Base-by-base conservation (phyloP, 2,329 filamentous ascomycete species). In the Fonsecaea multimorphosa region DNA sequence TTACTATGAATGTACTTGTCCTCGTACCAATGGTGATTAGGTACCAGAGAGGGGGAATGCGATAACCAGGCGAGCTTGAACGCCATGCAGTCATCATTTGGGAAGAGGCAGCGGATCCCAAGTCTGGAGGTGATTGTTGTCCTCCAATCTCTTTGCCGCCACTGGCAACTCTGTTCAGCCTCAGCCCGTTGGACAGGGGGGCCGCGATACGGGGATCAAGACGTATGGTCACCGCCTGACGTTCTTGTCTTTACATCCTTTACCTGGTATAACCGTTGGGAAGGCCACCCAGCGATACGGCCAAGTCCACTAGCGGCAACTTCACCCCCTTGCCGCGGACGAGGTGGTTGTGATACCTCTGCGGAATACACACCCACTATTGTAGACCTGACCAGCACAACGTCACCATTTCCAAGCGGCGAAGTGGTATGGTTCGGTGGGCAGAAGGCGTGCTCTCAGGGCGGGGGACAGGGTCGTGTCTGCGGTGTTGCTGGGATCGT, bases 81-180 rank as follows among this genome's bases (percentile, higher is more conserved):
- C 54, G 60, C 60, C 63, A 67, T 69, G 65, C 67, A 63, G 65
- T 67, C 67, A 69, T 69, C 65, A 56, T 64, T 64, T 63, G 61
- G 55, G 38, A 55, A 19, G 51, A 32, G 44, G 62, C 57, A 64
- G 62, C 61, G 44, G 44, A 49, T 40, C 64, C 62, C 59, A 60
- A 54, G 53, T 65, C 51, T 63, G 57, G 22, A 27, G 24, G 54
- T 56, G 29, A 58, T 54, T 24, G 38, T 56, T 65, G 59, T 63
- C 59, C 67, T 69, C 67, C 67, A 69, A 69, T 69, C 67, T 69
- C 67, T 60, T 64, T 67, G 60, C 65, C 67, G 67, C 67, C 67
- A 69, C 65, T 31, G 46, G 44, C 51, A 60, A 61, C 44, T 53
- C 54, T 40, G 65, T 56, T 67, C 67, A 69, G 67, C 65, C 67